A percentile compares a stretch with the other conserved stretches of the same genome.
These are phyloP conservation scores for Ceratopteris richardii DNA, from an alignment of 75 land plant genomes.

Conservation along the genomic window DNA sequence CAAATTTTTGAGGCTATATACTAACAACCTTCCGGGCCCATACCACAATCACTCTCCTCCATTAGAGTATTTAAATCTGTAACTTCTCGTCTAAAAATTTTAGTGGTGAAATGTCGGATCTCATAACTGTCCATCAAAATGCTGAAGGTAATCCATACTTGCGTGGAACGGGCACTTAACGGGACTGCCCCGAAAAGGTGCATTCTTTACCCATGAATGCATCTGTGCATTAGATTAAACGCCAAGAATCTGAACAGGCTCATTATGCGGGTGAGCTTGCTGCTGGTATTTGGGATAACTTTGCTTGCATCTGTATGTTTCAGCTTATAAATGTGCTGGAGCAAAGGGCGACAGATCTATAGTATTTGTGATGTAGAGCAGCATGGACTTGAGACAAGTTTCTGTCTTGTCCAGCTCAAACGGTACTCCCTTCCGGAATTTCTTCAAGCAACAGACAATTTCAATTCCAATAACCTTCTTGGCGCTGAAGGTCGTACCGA, in stretches of 20 bases:
- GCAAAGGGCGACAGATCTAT: too few species aligned
- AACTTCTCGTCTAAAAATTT: slow-evolving; percentile 13
- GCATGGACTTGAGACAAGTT: slow-evolving; percentile 32
- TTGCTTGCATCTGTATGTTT: too few species aligned
- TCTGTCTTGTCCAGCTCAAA: slow-evolving; percentile 61
- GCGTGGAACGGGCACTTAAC: slow-evolving; percentile 1
- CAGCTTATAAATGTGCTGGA: too few species aligned
- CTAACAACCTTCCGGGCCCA: slow-evolving; percentile 39
- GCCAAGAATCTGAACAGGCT: too few species aligned
- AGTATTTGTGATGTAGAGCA: slow-evolving; percentile 24
- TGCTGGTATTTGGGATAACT: too few species aligned
- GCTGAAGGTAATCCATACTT: slow-evolving; percentile 6
- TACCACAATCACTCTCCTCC: slow-evolving; percentile 33
- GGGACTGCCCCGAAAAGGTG: slow-evolving; percentile 4
- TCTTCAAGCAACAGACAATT: slow-evolving; percentile 60
- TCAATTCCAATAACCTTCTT: slow-evolving; percentile 61
- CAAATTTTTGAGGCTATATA: slow-evolving; percentile 25
- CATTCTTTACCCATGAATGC: not conserved
- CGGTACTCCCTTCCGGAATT: slow-evolving; percentile 67
- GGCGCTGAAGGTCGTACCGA: slow-evolving; percentile 90
- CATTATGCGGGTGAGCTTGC: too few species aligned
- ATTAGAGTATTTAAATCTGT: slow-evolving; percentile 25
- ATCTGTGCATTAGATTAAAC: not conserved
- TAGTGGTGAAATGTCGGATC: slow-evolving; percentile 8
- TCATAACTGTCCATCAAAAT: not conserved